These are phyloP conservation scores for Ulota crispa DNA, from an alignment of 225 moss, liverwort and hornwort species.

Conservation along the genomic window DNA sequence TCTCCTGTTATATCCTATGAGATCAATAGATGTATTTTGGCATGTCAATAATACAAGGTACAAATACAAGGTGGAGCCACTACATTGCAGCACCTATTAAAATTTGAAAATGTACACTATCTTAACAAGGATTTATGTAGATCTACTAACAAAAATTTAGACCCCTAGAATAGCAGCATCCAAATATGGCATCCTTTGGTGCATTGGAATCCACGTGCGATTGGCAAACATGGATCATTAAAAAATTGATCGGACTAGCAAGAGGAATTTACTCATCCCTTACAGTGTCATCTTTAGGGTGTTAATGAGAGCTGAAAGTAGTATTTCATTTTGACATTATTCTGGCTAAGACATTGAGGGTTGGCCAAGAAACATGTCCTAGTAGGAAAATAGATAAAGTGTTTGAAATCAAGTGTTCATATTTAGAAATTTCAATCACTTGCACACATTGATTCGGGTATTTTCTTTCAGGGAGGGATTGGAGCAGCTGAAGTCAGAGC, in stretches of 20 bases:
- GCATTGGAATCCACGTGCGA: background rate
- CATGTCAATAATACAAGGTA: background rate
- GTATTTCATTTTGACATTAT: background rate
- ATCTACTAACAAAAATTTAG: background rate
- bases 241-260: background rate
- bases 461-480: conserved; percentile 72
- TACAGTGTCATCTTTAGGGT: background rate
- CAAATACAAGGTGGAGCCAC: background rate
- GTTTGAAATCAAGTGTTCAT: background rate
- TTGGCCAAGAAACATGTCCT: background rate
- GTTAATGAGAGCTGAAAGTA: background rate
- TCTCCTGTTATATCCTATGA: background rate
- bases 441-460: conserved; percentile 10
- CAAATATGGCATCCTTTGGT: background rate
- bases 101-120: background rate
- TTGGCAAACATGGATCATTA: background rate
- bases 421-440: background rate
- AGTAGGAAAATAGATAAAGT: background rate
- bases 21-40: background rate
- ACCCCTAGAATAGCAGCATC: background rate
- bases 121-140: background rate
- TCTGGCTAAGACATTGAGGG: background rate
- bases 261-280: background rate
- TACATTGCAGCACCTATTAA: background rate
- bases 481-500: conserved; percentile 74